Percentiles rank a stretch among this genome's conserved stretches.
Conservation (phyloP, 345 rosid species). For the Euphorbia tirucalli region DNA sequence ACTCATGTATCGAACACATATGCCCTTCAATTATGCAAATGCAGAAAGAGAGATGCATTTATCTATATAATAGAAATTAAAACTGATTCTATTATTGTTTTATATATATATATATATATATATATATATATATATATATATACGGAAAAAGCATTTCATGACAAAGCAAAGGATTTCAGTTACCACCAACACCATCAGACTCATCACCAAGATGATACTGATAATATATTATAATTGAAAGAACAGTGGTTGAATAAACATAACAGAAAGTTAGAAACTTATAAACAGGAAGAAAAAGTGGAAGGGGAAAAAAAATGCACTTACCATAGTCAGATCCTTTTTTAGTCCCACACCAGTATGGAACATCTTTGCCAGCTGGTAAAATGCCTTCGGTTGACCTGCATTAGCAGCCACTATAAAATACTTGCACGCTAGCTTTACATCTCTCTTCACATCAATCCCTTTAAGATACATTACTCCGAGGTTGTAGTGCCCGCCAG, state of each 20-base stretch:
- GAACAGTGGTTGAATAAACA: neutral
- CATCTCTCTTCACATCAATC: conserved; percentile 86
- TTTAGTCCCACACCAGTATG: conserved; percentile 94
- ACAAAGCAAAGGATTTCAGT: neutral
- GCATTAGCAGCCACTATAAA: conserved; percentile 84
- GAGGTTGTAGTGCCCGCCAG: conserved; percentile 92
- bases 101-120: neutral
- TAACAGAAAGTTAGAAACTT: neutral
- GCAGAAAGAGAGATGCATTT: neutral
- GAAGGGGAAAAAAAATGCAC: conserved; percentile 6
- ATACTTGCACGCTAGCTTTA: conserved; percentile 66
- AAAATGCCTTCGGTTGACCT: conserved; percentile 96
- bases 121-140: neutral
- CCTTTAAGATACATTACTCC: conserved; percentile 92
- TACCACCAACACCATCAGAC: too few species aligned
- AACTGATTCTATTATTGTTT: neutral
- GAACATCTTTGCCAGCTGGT: conserved; percentile 97
- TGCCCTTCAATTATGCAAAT: neutral
- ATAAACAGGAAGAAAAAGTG: conserved; percentile 1
- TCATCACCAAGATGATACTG: neutral
- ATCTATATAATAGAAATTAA: neutral
- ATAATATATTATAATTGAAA: neutral
- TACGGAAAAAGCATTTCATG: too few species aligned
- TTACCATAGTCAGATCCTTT: conserved; percentile 74
- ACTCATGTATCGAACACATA: neutral